Evolutionary conservation across 2,329 filamentous ascomycete species (phyloP).

Genomic region (Trichophyton schoenleinii): DNA sequence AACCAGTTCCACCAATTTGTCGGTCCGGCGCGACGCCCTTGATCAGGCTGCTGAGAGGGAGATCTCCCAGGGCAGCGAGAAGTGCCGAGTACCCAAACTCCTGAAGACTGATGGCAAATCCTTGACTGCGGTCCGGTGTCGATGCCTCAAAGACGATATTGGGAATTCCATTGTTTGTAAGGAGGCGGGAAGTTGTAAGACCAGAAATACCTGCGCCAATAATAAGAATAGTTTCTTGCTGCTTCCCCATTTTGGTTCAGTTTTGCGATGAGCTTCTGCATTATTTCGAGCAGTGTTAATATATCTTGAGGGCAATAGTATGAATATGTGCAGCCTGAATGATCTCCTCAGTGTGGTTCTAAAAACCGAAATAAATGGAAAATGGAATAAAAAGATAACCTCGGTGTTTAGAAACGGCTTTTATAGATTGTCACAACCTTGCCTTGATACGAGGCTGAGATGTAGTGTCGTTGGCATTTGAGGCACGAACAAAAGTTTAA

Average conservation of each 20-base stretch:
- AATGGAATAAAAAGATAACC: neutral
- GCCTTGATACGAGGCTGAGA: neutral
- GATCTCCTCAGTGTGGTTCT: neutral
- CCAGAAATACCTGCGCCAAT: neutral
- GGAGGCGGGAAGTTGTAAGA: neutral
- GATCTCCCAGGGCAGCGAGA: neutral
- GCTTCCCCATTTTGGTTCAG: neutral
- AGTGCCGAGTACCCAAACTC: neutral
- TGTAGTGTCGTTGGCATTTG: neutral
- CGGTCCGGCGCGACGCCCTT: neutral
- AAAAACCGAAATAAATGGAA: neutral
- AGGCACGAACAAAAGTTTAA: too few relatives aligned
- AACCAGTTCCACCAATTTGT: neutral
- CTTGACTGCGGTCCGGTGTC: neutral
- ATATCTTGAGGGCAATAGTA: neutral
- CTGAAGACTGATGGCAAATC: neutral
- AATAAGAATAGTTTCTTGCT: neutral
- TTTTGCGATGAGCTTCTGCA: conserved; percentile 21
- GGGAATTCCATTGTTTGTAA: neutral
- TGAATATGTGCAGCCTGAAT: neutral
- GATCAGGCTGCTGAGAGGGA: neutral
- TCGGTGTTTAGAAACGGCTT: neutral
- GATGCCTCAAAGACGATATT: neutral
- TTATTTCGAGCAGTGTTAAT: neutral
- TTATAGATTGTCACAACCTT: neutral